Base-by-base conservation (phyloP, 352 stramenopile genomes). In the Thalassiosira mediterranea region DNA sequence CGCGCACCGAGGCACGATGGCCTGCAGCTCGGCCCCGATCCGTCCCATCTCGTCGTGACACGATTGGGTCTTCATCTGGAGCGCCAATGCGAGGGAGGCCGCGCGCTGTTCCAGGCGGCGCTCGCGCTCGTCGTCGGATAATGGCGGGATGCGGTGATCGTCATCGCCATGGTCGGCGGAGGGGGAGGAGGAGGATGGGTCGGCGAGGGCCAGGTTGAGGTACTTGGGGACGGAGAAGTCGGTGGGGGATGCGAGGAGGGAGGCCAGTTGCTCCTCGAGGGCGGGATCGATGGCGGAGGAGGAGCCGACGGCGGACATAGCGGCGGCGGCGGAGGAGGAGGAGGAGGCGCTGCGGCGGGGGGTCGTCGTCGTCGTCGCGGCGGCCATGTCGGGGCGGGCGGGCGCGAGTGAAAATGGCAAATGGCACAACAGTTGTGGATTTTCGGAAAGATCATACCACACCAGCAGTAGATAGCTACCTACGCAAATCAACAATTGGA, bases 11-110 rank as follows among this genome's bases (percentile, higher is more conserved):
- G 86, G 86, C 4, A 91, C 34, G 49, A 90, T 87, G 1, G 86
- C 86, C 42, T 83, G 77, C 3, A 91, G 53, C 63, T 91, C 86
- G 0, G 83, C 83, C 29, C 83, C 86, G 51, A 91, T 91, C 8
- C 79, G 34, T 38, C 81, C 83, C 23, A 91, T 91, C 32, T 91
- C 86, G 63, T 91, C 86, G 47, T 91, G 86, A 46, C 83, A 89
- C 2, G 69, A 77, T 76, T 89, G 86, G 0, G 86, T 91, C 32
- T 78, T 64, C 13, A 92, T 64, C 51, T 92, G 86, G 3, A 92
- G 57, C 62, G 88, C 81, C 11, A 92, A 72, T 4, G 86, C 86
- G 4, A 90, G 42, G 57, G 87, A 84, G 13, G 86, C 72, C 86
- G 90, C 89, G 38, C 62, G 67, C 49, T 71, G 69, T 74, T 90